Evolutionary conservation across 306 rosid genomes (phyloP), one percentile per base, ranked within the genome.

Genomic region (Prunus mongolica): DNA sequence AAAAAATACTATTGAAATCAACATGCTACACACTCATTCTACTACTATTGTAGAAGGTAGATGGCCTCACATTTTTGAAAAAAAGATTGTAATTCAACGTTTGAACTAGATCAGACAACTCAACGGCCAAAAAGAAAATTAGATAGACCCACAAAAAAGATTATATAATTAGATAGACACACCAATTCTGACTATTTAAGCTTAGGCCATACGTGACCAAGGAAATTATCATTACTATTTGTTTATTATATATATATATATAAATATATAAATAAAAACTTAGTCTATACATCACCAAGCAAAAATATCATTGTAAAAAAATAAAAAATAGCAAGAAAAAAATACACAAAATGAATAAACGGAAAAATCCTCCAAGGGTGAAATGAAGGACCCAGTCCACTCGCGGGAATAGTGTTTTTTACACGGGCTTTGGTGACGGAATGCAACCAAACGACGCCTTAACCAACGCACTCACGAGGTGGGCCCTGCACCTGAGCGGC

Each of bases 371-470:
- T 12, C 65, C 3, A 15, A 63, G n/a, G 8, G 12, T 30, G 18
- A 38, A 11, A 27, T 15, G 1, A 11, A 62, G 67, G 11, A 28
- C 5, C 3, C 3, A 65, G 69, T 65, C 69, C 27, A 63, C 69
- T 19, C 27, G 50, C 27, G 18, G 69, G 27, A 34, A 32, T 20
- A 50, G 45, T 47, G 5, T 8, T 12, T 61, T n/a, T 10, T 63
- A 63, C 46, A 19, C 20, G 5, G 30, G 47, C 19, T 65, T 65
- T 45, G 77, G 77, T 0, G 69, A 73, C 0, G 60, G 32, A 46
- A 73, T 61, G 14, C 84, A 76, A 64, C 80, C 67, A 77, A 82
- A 77, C 52, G 75, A 77, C 3, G 78, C 85, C 75, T 77, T 77
- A 19, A 50, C 71, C 62, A 77, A 77, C 38, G 81, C 75, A 71